These are phyloP conservation scores for Pyricularia sp. DNA, from an alignment of 2,329 filamentous ascomycete species.

Conservation along the genomic window DNA sequence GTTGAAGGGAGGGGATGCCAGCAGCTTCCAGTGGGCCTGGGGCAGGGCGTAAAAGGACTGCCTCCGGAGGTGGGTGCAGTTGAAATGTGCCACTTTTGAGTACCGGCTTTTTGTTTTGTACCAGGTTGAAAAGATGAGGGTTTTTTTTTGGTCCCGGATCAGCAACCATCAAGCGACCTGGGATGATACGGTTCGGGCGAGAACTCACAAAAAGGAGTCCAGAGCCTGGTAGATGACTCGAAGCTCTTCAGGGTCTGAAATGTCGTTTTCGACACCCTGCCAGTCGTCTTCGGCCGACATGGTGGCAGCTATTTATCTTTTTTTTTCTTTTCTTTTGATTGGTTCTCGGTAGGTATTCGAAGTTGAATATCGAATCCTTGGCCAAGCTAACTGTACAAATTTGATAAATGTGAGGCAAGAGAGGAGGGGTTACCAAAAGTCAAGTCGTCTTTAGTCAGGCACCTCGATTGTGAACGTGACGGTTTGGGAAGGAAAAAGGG, in stretches of 20 bases:
- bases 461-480: background rate
- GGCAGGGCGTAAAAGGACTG: conserved; percentile 91
- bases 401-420: background rate
- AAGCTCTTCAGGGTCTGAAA: conserved; percentile 70
- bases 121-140: background rate
- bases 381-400: background rate
- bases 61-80: conserved; percentile 81
- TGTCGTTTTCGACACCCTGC: conserved; percentile 54
- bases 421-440: background rate
- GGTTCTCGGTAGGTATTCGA: background rate
- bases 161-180: conserved; percentile 5
- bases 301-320: background rate
- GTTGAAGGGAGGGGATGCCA: conserved; percentile 73
- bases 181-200: background rate
- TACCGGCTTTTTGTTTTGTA: conserved; percentile 55
- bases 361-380: background rate
- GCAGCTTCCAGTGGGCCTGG: conserved; percentile 70
- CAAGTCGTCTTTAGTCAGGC: background rate
- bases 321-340: background rate
- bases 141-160: background rate
- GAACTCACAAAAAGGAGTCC: conserved; percentile 78
- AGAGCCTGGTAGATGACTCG: conserved; percentile 72
- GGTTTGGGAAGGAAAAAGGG: no score
- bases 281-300: conserved; percentile 33
- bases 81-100: conserved; percentile 74